Evolutionary conservation across 2,329 filamentous ascomycete genomes (phyloP).

Genomic region (Dothistroma septosporum): DNA sequence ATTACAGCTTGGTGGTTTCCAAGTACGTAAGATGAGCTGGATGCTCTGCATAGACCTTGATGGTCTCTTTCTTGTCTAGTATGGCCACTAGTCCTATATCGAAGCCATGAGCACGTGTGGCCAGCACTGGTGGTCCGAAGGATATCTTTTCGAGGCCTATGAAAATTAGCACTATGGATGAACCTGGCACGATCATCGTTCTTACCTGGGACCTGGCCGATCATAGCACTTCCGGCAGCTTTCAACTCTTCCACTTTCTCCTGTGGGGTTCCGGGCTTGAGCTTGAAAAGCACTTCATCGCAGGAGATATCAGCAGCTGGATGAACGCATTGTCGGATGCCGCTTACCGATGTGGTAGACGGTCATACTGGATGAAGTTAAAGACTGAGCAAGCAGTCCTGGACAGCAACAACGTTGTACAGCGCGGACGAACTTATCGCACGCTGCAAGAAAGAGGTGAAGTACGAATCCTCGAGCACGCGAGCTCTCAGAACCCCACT

Average conservation of each 20-base stretch:
- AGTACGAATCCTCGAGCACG: background rate
- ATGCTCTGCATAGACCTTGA: constrained; percentile 43
- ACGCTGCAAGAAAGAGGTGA: background rate
- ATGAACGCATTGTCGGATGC: background rate
- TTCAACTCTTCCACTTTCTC: constrained; percentile 20
- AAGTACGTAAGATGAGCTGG: constrained; percentile 44
- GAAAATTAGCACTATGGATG: background rate
- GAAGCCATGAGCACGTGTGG: constrained; percentile 44
- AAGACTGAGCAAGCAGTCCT: background rate
- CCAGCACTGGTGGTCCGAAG: constrained; percentile 35
- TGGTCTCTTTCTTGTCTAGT: constrained; percentile 42
- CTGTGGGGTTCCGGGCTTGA: constrained; percentile 18
- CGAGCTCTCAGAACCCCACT: background rate
- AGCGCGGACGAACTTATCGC: background rate
- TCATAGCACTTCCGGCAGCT: constrained; percentile 20
- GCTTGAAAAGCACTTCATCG: constrained; percentile 24
- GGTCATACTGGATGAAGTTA: constrained; percentile 11
- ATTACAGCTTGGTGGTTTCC: background rate
- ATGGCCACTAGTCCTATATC: constrained; percentile 46
- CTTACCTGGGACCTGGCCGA: constrained; percentile 21
- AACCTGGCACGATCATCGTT: background rate
- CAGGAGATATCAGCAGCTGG: background rate
- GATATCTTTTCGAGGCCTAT: constrained; percentile 20
- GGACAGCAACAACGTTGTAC: background rate
- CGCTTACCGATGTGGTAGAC: constrained; percentile 23